Percentiles rank a stretch among this genome's conserved stretches.
Evolutionary conservation across 148 eudicot species (phyloP).

Genomic region (Vaccinium macrocarpon): DNA sequence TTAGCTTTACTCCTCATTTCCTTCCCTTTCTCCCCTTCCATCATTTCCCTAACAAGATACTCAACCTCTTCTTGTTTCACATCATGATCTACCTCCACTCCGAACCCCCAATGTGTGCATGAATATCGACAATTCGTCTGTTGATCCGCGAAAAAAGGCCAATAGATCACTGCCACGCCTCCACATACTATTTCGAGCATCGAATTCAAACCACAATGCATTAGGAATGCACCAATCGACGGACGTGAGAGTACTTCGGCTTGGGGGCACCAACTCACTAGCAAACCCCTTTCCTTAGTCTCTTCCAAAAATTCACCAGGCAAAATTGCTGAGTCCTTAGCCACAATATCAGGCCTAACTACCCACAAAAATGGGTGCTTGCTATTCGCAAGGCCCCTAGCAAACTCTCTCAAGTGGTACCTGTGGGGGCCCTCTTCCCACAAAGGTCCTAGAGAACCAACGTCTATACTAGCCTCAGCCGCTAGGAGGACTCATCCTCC

Average conservation of each 20-base stretch:
- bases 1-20: constrained; percentile 19
- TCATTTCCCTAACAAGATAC: constrained; percentile 11
- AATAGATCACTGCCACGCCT: constrained; percentile 31
- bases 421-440: too few species aligned
- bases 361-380: constrained; percentile 28
- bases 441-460: too few species aligned
- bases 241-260: constrained; percentile 22
- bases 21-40: constrained; percentile 23
- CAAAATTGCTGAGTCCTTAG: constrained; percentile 19
- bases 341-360: constrained; percentile 24
- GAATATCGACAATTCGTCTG: constrained; percentile 28
- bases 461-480: too few species aligned
- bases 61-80: constrained; percentile 27
- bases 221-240: constrained; percentile 24
- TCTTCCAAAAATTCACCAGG: constrained; percentile 27
- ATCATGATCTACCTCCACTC: constrained; percentile 22
- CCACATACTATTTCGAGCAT: constrained; percentile 18
- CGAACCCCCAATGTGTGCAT: constrained; percentile 28
- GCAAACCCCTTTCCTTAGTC: constrained; percentile 22
- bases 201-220: constrained; percentile 51
- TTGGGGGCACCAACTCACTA: constrained; percentile 36
- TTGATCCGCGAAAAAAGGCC: constrained; percentile 37
- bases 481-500: too few species aligned
- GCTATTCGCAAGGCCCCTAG: constrained; percentile 36
- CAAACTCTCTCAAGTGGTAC: constrained; percentile 31